Evolutionary conservation across 106 monocot genomes (phyloP).

Genomic region (Dioscorea zingiberensis): DNA sequence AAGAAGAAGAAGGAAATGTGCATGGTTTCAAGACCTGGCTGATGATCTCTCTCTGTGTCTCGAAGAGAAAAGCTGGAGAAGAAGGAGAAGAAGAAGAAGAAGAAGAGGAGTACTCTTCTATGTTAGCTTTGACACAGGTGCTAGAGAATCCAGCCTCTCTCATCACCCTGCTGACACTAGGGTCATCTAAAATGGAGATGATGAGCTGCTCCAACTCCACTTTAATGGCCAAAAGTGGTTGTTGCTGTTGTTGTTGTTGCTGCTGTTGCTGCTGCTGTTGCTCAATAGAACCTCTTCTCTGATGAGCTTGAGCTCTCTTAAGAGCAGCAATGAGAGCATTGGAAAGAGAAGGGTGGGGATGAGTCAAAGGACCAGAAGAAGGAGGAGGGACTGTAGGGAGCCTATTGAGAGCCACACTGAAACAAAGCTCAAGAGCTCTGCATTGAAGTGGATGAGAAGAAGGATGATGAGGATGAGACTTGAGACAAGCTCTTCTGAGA

Average conservation of each 20-base stretch:
- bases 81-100: not conserved
- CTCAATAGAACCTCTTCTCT: constrained; percentile 82
- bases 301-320: constrained; percentile 93
- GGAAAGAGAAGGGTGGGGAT: constrained; percentile 57
- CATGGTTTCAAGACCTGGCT: constrained; percentile 32
- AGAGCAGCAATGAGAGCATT: constrained; percentile 94
- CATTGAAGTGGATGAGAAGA: constrained; percentile 69
- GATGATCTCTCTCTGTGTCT: constrained; percentile 22
- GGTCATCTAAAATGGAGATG: constrained; percentile 88
- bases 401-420: constrained; percentile 93
- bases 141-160: constrained; percentile 97
- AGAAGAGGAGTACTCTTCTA: constrained; percentile 47
- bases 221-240: constrained; percentile 61
- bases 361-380: constrained; percentile 39
- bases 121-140: constrained; percentile 59
- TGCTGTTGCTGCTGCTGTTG: constrained; percentile 51
- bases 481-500: constrained; percentile 70
- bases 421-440: constrained; percentile 94
- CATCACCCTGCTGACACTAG: constrained; percentile 98
- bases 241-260: constrained; percentile 9
- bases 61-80: constrained; percentile 26
- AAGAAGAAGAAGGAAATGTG: not conserved
- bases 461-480: constrained; percentile 54
- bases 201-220: constrained; percentile 95
- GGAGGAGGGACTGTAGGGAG: constrained; percentile 67